Percentiles rank a stretch among this genome's conserved stretches.
phyloP scores from a whole-genome alignment of 1,139 yeast species.

The Keqinozyma sinolaborantium region DNA sequence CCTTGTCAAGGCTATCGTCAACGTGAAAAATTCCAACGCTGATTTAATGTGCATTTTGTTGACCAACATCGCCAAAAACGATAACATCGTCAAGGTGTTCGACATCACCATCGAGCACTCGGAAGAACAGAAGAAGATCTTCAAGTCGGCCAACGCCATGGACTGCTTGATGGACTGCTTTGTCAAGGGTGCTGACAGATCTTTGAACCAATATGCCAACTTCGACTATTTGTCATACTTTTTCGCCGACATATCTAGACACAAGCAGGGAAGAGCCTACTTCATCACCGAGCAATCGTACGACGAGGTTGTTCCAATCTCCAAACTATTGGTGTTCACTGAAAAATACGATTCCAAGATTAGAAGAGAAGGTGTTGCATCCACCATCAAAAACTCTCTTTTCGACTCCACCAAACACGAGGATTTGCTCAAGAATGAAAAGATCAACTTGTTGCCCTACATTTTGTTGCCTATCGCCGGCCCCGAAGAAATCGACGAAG shows the following conservation, averaged over 20 bases:
- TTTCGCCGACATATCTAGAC: constrained; percentile 85
- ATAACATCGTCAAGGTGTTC: constrained; percentile 55
- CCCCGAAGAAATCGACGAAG: constrained; percentile 74
- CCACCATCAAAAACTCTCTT: constrained; percentile 84
- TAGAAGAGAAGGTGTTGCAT: constrained; percentile 90
- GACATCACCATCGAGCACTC: constrained; percentile 38
- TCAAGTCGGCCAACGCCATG: constrained; percentile 58
- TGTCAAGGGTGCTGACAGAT: constrained; percentile 77
- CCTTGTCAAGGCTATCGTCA: constrained; percentile 52
- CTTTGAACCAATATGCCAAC: constrained; percentile 66
- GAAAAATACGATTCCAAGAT: constrained; percentile 73
- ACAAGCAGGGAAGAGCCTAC: constrained; percentile 66
- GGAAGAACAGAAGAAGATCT: constrained; percentile 32
- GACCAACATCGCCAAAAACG: constrained; percentile 81
- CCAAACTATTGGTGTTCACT: constrained; percentile 79
- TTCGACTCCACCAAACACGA: constrained; percentile 75
- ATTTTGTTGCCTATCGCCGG: constrained; percentile 81
- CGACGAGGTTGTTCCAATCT: constrained; percentile 76
- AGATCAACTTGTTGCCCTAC: constrained; percentile 75
- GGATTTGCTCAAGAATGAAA: constrained; percentile 54
- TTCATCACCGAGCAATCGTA: constrained; percentile 69
- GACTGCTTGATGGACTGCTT: constrained; percentile 89
- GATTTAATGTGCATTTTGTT: constrained; percentile 82
- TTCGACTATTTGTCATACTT: constrained; percentile 84
- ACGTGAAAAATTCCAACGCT: constrained; percentile 60